Percentiles rank a stretch among this genome's conserved stretches.
Conservation (phyloP, 257 asterid species). For the Echium plantagineum region DNA sequence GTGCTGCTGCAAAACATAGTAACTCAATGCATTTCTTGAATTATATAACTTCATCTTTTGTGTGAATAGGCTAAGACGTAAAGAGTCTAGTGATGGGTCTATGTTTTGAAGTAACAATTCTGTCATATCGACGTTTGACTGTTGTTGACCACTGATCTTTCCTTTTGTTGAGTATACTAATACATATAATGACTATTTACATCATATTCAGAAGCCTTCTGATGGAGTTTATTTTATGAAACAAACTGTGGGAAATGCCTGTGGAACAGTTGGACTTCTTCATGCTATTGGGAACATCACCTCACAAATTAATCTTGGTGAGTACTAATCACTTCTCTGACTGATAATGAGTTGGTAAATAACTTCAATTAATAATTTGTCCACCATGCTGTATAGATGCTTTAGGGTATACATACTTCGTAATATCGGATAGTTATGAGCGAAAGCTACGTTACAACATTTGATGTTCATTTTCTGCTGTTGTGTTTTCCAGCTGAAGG, state of each 20-base stretch:
- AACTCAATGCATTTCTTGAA: too few relatives aligned
- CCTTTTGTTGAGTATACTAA: not conserved
- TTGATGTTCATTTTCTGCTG: constrained; percentile 6
- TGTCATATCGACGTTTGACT: not conserved
- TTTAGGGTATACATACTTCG: not conserved
- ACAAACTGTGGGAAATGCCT: constrained; percentile 98
- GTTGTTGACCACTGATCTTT: not conserved
- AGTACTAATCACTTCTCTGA: constrained; percentile 4
- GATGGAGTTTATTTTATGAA: constrained; percentile 75
- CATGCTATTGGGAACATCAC: constrained; percentile 89
- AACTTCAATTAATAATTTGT: too few relatives aligned
- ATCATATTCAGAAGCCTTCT: constrained; percentile 42
- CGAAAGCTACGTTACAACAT: not conserved
- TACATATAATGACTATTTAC: constrained; percentile 4
- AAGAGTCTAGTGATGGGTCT: not conserved
- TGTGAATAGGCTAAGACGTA: not conserved
- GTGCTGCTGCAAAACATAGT: not conserved
- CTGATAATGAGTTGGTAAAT: too few relatives aligned
- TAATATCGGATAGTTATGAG: not conserved
- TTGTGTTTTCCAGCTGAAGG: constrained; percentile 49
- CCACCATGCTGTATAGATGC: not conserved
- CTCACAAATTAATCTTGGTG: constrained; percentile 82
- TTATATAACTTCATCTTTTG: not conserved
- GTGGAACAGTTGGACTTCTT: constrained; percentile 95
- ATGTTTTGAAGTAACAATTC: not conserved